Percentiles rank a stretch among this genome's conserved stretches.
Conservation (phyloP, 805 yeast species). For the Priceomyces melissophilus region DNA sequence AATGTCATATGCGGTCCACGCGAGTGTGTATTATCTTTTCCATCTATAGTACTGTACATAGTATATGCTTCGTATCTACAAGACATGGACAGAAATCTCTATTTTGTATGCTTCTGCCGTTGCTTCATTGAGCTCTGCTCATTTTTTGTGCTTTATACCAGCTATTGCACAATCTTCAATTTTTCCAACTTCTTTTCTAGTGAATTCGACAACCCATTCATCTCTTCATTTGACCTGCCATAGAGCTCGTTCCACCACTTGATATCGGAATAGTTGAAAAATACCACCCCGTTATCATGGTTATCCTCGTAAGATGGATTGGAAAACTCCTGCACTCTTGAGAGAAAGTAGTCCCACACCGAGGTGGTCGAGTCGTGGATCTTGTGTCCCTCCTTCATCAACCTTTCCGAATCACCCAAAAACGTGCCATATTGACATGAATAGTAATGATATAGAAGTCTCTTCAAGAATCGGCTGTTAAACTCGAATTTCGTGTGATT, state of each 20-base stretch:
- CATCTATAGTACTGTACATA: too few species aligned
- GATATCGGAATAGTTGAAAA: slow-evolving; percentile 60
- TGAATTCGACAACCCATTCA: slow-evolving; percentile 41
- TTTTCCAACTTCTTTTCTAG: slow-evolving; percentile 41
- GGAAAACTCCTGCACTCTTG: slow-evolving; percentile 66
- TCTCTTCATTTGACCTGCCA: slow-evolving; percentile 64
- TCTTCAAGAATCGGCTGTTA: slow-evolving; percentile 80
- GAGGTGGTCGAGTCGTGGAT: slow-evolving; percentile 56
- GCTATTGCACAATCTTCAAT: slow-evolving; percentile 24
- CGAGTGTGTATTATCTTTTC: too few species aligned
- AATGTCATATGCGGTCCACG: too few species aligned
- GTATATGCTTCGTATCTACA: too few species aligned
- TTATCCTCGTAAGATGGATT: slow-evolving; percentile 41
- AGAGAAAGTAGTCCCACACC: slow-evolving; percentile 91
- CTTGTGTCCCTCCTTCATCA: slow-evolving; percentile 36
- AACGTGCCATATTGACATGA: slow-evolving; percentile 96
- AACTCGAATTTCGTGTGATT: slow-evolving; percentile 75
- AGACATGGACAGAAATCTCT: too few species aligned
- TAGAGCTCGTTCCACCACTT: slow-evolving; percentile 89
- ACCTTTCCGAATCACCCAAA: slow-evolving; percentile 69
- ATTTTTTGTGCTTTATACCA: too few species aligned
- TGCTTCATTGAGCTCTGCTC: too few species aligned
- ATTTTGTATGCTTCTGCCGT: too few species aligned
- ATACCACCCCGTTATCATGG: slow-evolving; percentile 41
- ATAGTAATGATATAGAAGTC: slow-evolving; percentile 82